Evolutionary conservation across 441 rosid genomes (phyloP).

Genomic region (Adansonia rubrostipa): DNA sequence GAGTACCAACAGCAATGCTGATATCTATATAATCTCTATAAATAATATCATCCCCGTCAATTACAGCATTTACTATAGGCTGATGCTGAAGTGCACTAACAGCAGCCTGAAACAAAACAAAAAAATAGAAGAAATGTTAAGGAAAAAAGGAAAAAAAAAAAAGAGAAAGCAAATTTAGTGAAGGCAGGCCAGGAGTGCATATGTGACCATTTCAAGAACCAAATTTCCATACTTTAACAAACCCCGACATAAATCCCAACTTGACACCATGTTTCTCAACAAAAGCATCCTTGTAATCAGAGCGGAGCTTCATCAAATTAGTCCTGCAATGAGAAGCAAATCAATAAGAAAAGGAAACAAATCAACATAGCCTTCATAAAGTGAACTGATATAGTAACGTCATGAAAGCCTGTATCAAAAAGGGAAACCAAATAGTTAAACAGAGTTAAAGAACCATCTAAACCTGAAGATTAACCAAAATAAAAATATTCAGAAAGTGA

Average conservation of each 20-base stretch:
- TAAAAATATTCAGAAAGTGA: background rate
- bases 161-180: slow-evolving; percentile 24
- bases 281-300: slow-evolving; percentile 95
- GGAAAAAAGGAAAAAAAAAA: background rate
- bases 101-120: slow-evolving; percentile 71
- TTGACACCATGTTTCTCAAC: slow-evolving; percentile 94
- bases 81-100: slow-evolving; percentile 94
- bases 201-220: slow-evolving; percentile 15
- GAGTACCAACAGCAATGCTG: slow-evolving; percentile 95
- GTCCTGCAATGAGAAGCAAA: slow-evolving; percentile 59
- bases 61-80: slow-evolving; percentile 96
- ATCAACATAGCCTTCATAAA: background rate
- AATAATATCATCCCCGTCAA: slow-evolving; percentile 94
- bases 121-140: slow-evolving; percentile 2
- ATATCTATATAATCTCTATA: slow-evolving; percentile 94
- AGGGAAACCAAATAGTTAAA: background rate
- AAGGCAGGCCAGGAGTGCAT: background rate
- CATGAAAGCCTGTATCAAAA: background rate
- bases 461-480: background rate
- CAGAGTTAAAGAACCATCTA: background rate
- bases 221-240: slow-evolving; percentile 64
- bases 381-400: background rate
- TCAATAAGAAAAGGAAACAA: slow-evolving; percentile 16
- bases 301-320: slow-evolving; percentile 94
- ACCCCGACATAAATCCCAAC: slow-evolving; percentile 97